Evolutionary conservation across 2,329 filamentous ascomycete genomes (phyloP), one percentile per base, ranked within the genome.

Genomic region (Celoporthe dispersa): DNA sequence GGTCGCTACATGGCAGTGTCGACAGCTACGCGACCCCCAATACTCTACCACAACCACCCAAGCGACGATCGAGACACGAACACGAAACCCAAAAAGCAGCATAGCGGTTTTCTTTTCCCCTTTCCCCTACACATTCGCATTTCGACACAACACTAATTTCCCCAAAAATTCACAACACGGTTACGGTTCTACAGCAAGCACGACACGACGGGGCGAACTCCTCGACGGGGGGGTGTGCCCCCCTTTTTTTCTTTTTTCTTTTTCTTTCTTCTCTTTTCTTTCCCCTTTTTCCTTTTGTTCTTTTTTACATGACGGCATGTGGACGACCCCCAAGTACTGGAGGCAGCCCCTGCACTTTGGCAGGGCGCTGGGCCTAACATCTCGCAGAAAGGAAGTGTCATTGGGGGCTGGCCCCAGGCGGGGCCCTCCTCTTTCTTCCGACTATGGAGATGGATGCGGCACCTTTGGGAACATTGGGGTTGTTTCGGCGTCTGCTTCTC

Each of bases 291-390:
- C 11, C 5, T 16, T 41, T 44, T 19, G 7, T 3, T 53, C 8
- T 16, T 53, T 3, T 19, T 14, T 7, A 51, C 51, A 53, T 28
- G 2, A 53, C n/a, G 51, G 51, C 25, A 53, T 14, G 22, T 25
- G 48, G 16, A 9, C 9, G 51, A 53, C 1, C 19, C 6, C 8
- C n/a, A 25, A 33, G 28, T 59, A 59, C 55, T 35, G 28, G 31
- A 22, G 55, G 55, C 55, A 59, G 55, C 55, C 25, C 12, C 14
- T 59, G 55, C 55, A 59, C 53, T n/a, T 59, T 11, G 55, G 55
- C 55, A 35, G 5, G 28, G 55, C n/a, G n/a, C 14, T 59, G 55
- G 55, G 28, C 31, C 55, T 9, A 59, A 59, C n/a, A 2, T 59
- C 31, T 59, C 31, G 55, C 55, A 22, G 19, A 35, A 59, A 59